These are phyloP conservation scores for Volvariella surrecta DNA, from an alignment of 1,284 basidiomycete genomes.

Conservation along the genomic window DNA sequence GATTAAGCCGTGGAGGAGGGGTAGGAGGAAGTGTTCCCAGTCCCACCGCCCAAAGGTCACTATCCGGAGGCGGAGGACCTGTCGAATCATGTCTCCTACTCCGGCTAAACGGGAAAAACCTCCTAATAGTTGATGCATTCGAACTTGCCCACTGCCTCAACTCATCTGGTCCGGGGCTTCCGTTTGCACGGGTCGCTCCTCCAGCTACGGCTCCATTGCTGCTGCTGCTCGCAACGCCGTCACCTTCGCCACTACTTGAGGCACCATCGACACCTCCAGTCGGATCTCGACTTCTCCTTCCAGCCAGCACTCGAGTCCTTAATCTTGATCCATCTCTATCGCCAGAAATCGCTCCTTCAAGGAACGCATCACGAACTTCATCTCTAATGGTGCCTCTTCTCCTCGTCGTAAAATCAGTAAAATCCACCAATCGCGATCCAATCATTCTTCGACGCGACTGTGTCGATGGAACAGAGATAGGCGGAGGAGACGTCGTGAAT, in stretches of 20 bases:
- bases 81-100: slow-evolving; percentile 22
- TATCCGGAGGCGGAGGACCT: too few species aligned
- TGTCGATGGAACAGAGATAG: slow-evolving; percentile 37
- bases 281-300: too few species aligned
- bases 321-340: slow-evolving; percentile 13
- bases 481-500: background rate
- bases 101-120: slow-evolving; percentile 36
- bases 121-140: slow-evolving; percentile 12
- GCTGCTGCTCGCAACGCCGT: slow-evolving; percentile 19
- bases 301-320: too few species aligned
- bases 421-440: slow-evolving; percentile 45
- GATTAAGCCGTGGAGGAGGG: too few species aligned
- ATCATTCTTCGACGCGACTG: slow-evolving; percentile 11
- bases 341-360: too few species aligned
- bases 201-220: slow-evolving; percentile 7
- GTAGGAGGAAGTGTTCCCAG: too few species aligned
- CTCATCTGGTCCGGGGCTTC: slow-evolving; percentile 11
- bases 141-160: too few species aligned
- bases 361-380: too few species aligned
- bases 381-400: slow-evolving; percentile 34
- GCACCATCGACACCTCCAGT: too few species aligned
- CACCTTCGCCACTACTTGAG: slow-evolving; percentile 7
- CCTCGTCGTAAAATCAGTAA: slow-evolving; percentile 59
- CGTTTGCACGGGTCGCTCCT: slow-evolving; percentile 9
- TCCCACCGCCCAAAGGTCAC: too few species aligned